Evolutionary conservation across 169 alveolate genomes (phyloP).

Genomic region (Cardiosporidium cionae): DNA sequence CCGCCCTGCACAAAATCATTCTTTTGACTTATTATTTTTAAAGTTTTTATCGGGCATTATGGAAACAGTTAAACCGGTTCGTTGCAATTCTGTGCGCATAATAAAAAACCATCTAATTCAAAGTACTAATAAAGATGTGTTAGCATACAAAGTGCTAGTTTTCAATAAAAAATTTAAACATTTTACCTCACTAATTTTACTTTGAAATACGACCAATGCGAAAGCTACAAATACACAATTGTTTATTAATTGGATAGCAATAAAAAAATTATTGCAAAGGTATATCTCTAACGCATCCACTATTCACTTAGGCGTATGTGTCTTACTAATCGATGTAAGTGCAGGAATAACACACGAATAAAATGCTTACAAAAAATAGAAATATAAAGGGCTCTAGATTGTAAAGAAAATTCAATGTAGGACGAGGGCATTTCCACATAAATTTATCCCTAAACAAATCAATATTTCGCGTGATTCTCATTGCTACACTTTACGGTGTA

Average conservation of each 20-base stretch:
- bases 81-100: not conserved
- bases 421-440: no score
- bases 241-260: not conserved
- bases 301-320: no score
- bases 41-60: not conserved
- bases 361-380: no score
- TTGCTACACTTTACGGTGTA: no score
- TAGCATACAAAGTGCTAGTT: not conserved
- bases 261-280: not conserved
- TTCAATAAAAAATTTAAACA: not conserved
- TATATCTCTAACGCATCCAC: no score
- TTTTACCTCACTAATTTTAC: not conserved
- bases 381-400: no score
- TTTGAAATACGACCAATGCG: not conserved
- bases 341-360: no score
- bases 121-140: not conserved
- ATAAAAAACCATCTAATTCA: not conserved
- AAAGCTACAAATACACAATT: not conserved
- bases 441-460: no score
- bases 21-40: not conserved
- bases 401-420: no score
- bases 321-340: no score
- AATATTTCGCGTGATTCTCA: no score
- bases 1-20: no score
- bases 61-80: slow-evolving; percentile 2